Evolutionary conservation across 495 filamentous ascomycete genomes (phyloP), one percentile per base, ranked within the genome.

Genomic region (Penicillium coffeae): DNA sequence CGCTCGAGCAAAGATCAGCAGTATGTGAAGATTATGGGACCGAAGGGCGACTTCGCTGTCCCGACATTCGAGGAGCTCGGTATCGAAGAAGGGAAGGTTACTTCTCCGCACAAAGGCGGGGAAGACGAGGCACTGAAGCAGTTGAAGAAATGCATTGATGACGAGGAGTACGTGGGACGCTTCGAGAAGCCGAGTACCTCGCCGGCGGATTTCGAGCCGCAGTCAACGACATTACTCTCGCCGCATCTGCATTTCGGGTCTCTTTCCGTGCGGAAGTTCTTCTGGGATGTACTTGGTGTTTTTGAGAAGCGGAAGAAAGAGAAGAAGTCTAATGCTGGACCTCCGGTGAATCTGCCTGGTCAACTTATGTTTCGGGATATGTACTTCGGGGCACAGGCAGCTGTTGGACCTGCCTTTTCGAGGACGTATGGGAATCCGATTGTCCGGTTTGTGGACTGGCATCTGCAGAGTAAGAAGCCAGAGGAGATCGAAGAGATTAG

Each of bases 281-380:
- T 84, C 66, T 85, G 83, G 80, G 71, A 75, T 33, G 81, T 81
- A 1, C 77, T 81, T 52, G 76, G 72, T 12, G 68, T 80, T 20
- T 66, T 85, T 8, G 58, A 71, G 13, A 59, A 68, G 25, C 66
- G 70, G 39, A 69, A 68, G 8, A 68, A 73, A 36, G 59, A 65
- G 13, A 69, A 74, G 15, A 77, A 77, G 45, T 60, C 60, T 37
- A 73, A 70, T 5, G 73, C 78, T 1, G 56, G 69, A 8, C 74
- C 80, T 0, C 85, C 85, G 0, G 79, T 76, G 1, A 84, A 79
- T 42, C 61, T 89, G 3, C 81, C 76, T 2, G 85, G 85, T 12
- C 85, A 89, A 54, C 65, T 88, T 1, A 70, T 86, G 0, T 89
- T 89, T 58, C 71, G 85, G 0, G 85, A 89, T 47, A 89, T 88